A percentile compares a stretch with the other conserved stretches of the same genome.
Evolutionary conservation across 495 filamentous ascomycete species (phyloP).

Genomic region (Aspergillus heteromorphus): DNA sequence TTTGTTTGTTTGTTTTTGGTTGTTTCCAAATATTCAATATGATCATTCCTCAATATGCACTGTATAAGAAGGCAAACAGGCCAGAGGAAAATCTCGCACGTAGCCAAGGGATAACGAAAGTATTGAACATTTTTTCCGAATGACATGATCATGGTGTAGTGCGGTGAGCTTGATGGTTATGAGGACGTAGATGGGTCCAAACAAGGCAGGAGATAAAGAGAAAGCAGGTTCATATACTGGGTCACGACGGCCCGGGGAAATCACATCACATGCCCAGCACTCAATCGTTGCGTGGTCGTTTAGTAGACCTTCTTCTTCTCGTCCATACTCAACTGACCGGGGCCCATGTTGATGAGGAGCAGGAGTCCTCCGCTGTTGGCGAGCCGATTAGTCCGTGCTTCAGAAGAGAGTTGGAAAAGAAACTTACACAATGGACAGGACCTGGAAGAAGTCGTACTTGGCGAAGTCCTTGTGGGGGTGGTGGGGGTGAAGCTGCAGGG

Average conservation of each 20-base stretch:
- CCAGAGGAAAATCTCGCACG: neutral
- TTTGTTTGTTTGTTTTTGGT: neutral
- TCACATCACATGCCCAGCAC: neutral
- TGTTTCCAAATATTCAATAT: neutral
- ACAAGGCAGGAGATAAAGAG: neutral
- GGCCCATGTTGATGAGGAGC: slow-evolving; percentile 96
- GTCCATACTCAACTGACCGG: slow-evolving; percentile 94
- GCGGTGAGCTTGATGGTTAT: neutral
- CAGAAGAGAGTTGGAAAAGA: slow-evolving; percentile 15
- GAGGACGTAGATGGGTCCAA: neutral
- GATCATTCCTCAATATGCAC: neutral
- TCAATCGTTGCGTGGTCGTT: neutral
- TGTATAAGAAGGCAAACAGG: neutral
- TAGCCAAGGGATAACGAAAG: neutral
- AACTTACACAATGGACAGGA: slow-evolving; percentile 95
- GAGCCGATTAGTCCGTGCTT: slow-evolving; percentile 14
- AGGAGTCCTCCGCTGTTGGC: slow-evolving; percentile 71
- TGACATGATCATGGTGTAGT: neutral
- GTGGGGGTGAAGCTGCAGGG: slow-evolving; percentile 80
- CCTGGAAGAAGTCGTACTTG: slow-evolving; percentile 99
- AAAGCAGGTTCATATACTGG: neutral
- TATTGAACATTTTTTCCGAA: neutral
- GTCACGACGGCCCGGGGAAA: slow-evolving; percentile 1
- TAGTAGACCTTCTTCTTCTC: slow-evolving; percentile 99
- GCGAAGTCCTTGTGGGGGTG: slow-evolving; percentile 99